These are phyloP conservation scores for Boletus fagicola DNA, from an alignment of 768 basidiomycete genomes.

Conservation along the genomic window DNA sequence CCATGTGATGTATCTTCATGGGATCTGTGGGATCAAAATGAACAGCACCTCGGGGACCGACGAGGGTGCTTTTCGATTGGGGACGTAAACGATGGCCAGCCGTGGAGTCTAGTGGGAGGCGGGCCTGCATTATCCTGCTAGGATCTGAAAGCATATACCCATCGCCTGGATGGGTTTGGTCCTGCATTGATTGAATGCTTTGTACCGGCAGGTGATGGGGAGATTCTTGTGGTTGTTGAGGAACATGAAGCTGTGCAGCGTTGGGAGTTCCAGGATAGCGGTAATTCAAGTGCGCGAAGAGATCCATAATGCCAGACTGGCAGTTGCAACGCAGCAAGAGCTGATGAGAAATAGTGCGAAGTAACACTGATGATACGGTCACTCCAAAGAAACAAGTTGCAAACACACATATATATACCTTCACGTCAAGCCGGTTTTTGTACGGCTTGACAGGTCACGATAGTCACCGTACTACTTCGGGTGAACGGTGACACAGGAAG, in stretches of 20 bases:
- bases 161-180: not conserved
- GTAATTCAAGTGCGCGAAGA: constrained; percentile 15
- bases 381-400: not conserved
- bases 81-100: not conserved
- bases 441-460: not conserved
- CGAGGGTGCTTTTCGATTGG: not conserved
- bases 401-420: constrained; percentile 22
- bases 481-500: not conserved
- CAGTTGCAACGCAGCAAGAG: not conserved
- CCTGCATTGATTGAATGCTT: not conserved
- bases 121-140: not conserved
- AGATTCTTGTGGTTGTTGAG: constrained; percentile 2
- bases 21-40: not conserved
- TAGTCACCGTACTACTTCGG: not conserved
- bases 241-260: not conserved
- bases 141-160: not conserved
- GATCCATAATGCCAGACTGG: constrained; percentile 14
- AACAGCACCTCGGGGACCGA: not conserved
- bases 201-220: not conserved
- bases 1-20: not conserved
- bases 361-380: constrained; percentile 1
- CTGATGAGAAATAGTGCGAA: not conserved
- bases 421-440: not conserved
- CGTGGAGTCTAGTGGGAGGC: not conserved
- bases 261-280: constrained; percentile 11